Percentiles rank a stretch among this genome's conserved stretches.
These are phyloP conservation scores for Beauveria caledonica DNA, from an alignment of 2,329 filamentous ascomycete species.

Conservation along the genomic window DNA sequence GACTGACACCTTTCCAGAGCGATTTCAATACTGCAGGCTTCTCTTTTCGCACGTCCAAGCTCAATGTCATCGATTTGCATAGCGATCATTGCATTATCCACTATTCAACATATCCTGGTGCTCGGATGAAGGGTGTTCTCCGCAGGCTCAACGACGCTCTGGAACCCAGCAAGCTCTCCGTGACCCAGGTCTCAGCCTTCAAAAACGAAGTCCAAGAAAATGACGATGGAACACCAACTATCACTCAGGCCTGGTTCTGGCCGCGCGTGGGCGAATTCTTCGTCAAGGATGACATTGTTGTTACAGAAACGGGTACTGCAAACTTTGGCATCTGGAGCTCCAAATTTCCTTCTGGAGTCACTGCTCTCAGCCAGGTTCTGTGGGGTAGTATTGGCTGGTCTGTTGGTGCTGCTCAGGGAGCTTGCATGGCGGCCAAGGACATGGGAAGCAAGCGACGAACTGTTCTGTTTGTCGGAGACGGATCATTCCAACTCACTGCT, in stretches of 20 bases:
- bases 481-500: conserved; percentile 74
- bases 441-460: conserved; percentile 51
- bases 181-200: conserved; percentile 44
- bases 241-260: conserved; percentile 72
- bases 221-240: conserved; percentile 32
- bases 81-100: conserved; percentile 64
- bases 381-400: conserved; percentile 60
- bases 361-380: conserved; percentile 70
- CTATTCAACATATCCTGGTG: conserved; percentile 69
- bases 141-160: conserved; percentile 57
- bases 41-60: conserved; percentile 67
- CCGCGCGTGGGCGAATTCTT: conserved; percentile 67
- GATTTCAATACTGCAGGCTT: conserved; percentile 82
- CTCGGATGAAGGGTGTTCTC: conserved; percentile 72
- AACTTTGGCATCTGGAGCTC: conserved; percentile 88
- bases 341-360: conserved; percentile 68
- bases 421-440: conserved; percentile 68
- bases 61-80: conserved; percentile 76
- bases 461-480: conserved; percentile 83
- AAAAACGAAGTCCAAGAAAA: conserved; percentile 40
- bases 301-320: conserved; percentile 81
- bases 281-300: conserved; percentile 62
- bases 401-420: conserved; percentile 51
- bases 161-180: conserved; percentile 49
- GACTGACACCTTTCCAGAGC: conserved; percentile 34